Percentiles rank a stretch among this genome's conserved stretches.
Conservation (phyloP, 768 basidiomycete genomes). For the Galerina marginata region DNA sequence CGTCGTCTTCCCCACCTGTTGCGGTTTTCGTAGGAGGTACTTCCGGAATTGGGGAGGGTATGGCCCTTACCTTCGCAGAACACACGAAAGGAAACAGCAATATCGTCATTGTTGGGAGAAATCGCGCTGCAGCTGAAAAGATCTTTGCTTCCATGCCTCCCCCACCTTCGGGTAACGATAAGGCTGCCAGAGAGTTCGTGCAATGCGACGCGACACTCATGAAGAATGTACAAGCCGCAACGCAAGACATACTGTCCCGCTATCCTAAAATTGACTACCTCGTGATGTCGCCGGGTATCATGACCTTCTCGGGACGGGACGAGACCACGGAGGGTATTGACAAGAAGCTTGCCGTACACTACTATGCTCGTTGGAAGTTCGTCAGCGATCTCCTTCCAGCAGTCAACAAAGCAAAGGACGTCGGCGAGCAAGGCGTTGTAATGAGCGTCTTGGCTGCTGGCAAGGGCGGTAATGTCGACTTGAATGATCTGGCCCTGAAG, state of each 20-base stretch:
- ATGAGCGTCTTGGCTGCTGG: slow-evolving; percentile 48
- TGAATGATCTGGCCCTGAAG: slow-evolving; percentile 56
- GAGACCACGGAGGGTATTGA: slow-evolving; percentile 35
- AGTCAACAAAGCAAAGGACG: slow-evolving; percentile 47
- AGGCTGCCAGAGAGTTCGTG: slow-evolving; percentile 49
- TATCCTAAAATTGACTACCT: slow-evolving; percentile 58
- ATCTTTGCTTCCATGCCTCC: slow-evolving; percentile 50
- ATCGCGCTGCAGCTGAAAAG: slow-evolving; percentile 49
- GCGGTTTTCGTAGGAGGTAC: slow-evolving; percentile 52
- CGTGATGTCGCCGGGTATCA: slow-evolving; percentile 51
- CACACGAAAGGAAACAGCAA: slow-evolving; percentile 54
- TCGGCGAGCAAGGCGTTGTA: slow-evolving; percentile 56
- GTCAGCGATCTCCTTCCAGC: slow-evolving; percentile 50
- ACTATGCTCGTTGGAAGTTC: slow-evolving; percentile 52
- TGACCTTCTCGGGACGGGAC: slow-evolving; percentile 26
- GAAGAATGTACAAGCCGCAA: slow-evolving; percentile 47
- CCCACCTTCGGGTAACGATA: slow-evolving; percentile 14
- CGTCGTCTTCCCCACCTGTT: slow-evolving; percentile 31
- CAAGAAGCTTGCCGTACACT: slow-evolving; percentile 31
- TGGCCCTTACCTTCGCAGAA: slow-evolving; percentile 50
- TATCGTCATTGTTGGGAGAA: slow-evolving; percentile 59
- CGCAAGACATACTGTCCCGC: slow-evolving; percentile 33
- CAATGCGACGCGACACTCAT: slow-evolving; percentile 56
- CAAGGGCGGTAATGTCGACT: slow-evolving; percentile 39
- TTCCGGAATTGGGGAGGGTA: slow-evolving; percentile 53